phyloP scores from a whole-genome alignment of 148 eudicot genomes.

The Heliamphora exappendiculata region DNA sequence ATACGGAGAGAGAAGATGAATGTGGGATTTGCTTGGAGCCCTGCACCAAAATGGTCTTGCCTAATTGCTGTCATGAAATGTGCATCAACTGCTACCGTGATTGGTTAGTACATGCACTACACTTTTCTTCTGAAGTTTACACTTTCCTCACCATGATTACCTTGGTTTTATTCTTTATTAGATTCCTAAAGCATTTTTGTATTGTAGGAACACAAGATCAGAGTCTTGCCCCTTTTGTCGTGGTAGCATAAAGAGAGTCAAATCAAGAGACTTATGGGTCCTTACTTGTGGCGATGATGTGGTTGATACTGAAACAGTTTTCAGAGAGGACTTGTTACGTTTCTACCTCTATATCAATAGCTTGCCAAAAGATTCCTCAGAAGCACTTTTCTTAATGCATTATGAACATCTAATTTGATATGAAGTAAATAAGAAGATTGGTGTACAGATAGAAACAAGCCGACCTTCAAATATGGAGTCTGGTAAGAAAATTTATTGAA shows the following conservation, averaged over 20 bases:
- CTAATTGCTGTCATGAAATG: constrained; percentile 81
- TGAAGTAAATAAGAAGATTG: constrained; percentile 1
- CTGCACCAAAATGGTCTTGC: constrained; percentile 72
- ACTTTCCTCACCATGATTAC: background rate
- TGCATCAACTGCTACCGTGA: constrained; percentile 77
- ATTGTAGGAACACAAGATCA: constrained; percentile 62
- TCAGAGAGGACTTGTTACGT: constrained; percentile 48
- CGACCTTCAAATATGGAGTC: constrained; percentile 36
- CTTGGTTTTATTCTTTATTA: background rate
- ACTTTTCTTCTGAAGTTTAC: background rate
- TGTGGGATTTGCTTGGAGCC: constrained; percentile 80
- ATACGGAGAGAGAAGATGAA: constrained; percentile 70
- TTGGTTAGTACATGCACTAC: constrained; percentile 32
- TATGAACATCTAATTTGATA: constrained; percentile 55
- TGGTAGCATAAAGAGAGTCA: constrained; percentile 60
- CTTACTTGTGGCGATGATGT: constrained; percentile 55
- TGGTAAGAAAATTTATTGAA: constrained; percentile 12
- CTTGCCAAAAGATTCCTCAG: constrained; percentile 59
- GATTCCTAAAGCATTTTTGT: background rate
- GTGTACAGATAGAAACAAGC: constrained; percentile 27
- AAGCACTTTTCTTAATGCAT: constrained; percentile 50
- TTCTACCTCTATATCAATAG: constrained; percentile 60
- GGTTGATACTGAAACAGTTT: constrained; percentile 46
- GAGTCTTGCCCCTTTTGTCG: constrained; percentile 88
- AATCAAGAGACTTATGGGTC: constrained; percentile 77